Evolutionary conservation across 768 basidiomycete species (phyloP).

Genomic region (Boletus sensibilis): DNA sequence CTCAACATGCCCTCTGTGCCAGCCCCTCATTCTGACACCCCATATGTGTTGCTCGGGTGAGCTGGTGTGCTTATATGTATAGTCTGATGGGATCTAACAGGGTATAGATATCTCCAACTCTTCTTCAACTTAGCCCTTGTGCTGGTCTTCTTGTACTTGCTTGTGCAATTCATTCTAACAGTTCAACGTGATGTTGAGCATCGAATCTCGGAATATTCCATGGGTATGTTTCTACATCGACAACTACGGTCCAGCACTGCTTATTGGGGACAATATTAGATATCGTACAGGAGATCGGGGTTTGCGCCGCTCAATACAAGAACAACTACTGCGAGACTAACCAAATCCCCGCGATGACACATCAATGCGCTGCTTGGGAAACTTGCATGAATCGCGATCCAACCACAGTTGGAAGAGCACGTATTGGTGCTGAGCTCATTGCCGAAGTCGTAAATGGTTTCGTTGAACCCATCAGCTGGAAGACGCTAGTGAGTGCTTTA

Average conservation of each 20-base stretch:
- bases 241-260: conserved; percentile 13
- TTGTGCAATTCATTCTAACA: conserved; percentile 83
- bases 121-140: conserved; percentile 89
- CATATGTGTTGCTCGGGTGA: conserved; percentile 85
- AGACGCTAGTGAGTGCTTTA: conserved; percentile 71
- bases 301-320: conserved; percentile 78
- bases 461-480: conserved; percentile 97
- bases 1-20: conserved; percentile 71
- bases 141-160: conserved; percentile 78
- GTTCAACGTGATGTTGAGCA: conserved; percentile 89
- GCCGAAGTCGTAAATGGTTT: conserved; percentile 96
- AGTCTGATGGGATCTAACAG: conserved; percentile 18
- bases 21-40: conserved; percentile 58
- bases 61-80: conserved; percentile 23
- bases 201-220: conserved; percentile 82
- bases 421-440: conserved; percentile 90
- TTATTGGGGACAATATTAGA: conserved; percentile 46
- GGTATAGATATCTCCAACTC: conserved; percentile 82
- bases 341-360: conserved; percentile 84
- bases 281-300: conserved; percentile 88
- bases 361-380: conserved; percentile 88
- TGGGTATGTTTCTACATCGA: conserved; percentile 51
- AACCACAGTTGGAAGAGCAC: conserved; percentile 81
- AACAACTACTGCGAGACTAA: conserved; percentile 76
- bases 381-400: conserved; percentile 95